Evolutionary conservation across 208 protist species (phyloP).

Genomic region (Novymonas esmeraldas): DNA sequence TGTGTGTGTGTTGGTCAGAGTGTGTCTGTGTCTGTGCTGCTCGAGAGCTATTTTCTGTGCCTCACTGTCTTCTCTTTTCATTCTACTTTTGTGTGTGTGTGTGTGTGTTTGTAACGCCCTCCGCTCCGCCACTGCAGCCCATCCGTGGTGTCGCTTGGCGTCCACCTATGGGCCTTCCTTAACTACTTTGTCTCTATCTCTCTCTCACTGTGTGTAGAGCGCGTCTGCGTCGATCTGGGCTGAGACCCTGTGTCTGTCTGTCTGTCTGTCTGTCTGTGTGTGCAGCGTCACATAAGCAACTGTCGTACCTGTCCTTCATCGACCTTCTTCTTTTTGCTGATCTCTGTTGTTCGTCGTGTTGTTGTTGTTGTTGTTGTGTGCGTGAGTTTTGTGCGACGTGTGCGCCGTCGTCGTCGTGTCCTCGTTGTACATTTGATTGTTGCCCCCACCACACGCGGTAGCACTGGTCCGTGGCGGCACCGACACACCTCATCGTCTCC

Average conservation of each 20-base stretch:
- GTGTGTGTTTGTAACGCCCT: slow-evolving; percentile 1
- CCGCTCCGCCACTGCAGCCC: too few species aligned
- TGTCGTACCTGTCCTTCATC: not conserved
- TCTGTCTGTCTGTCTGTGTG: not conserved
- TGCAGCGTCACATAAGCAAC: not conserved
- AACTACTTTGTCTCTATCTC: too few species aligned
- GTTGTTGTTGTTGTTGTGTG: not conserved
- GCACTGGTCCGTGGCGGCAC: too few species aligned
- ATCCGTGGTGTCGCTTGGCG: too few species aligned
- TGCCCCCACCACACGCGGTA: too few species aligned
- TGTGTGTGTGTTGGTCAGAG: not conserved
- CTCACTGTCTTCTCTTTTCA: slow-evolving; percentile 8
- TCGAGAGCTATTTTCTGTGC: not conserved
- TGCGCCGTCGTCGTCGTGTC: too few species aligned
- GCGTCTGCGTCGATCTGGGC: too few species aligned
- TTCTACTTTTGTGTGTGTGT: slow-evolving; percentile 8
- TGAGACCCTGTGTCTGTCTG: not conserved
- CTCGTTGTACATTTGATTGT: too few species aligned
- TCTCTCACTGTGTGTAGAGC: too few species aligned
- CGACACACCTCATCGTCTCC: too few species aligned
- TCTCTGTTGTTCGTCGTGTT: not conserved
- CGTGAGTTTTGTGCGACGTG: not conserved
- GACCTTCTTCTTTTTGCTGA: slow-evolving; percentile 8
- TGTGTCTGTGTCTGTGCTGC: not conserved
- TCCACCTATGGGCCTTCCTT: too few species aligned